Evolutionary conservation across 768 basidiomycete genomes (phyloP), one percentile per base, ranked within the genome.

Genomic region (Vararia minispora): DNA sequence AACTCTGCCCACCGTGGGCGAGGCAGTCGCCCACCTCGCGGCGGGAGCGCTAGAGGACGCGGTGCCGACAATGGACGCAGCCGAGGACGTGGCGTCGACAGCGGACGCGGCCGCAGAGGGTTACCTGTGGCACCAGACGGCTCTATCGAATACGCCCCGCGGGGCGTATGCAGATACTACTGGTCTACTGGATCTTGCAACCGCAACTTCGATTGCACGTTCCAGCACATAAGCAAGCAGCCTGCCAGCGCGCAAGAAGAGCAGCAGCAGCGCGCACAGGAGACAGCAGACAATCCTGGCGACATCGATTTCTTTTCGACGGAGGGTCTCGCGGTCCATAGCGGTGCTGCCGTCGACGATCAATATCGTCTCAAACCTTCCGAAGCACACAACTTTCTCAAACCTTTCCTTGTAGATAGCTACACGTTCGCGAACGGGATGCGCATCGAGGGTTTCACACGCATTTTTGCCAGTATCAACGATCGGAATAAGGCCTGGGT

Each of bases 171-270:
- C 41, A 24, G 38, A 5, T 53, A 52, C 27, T 61, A 35, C 42
- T 61, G 55, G 54, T 41, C 49, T 1, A 44, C 45, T 25, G 59
- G 59, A 28, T 33, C 38, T 6, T 61, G 59, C 27, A 28, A 41
- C 23, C 47, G 42, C 2, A 30, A 37, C 4, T 56, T 56, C 28
- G 53, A 54, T 12, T 61, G 59, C 35, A 42, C 36, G 1, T 58
- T 42, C 40, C 43, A 40, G 38, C 59, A 61, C 31, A n/a, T n/a
- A n/a, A n/a, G n/a, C n/a, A n/a, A n/a, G n/a, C n/a, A n/a, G n/a
- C n/a, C n/a, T n/a, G n/a, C n/a, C n/a, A n/a, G n/a, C n/a, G n/a
- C n/a, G n/a, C n/a, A n/a, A n/a, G 29, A 46, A 16, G 35, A 35
- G 27, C 50, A 37, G 16, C 35, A 46, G 13, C 28, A 14, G 24